Evolutionary conservation across 2,329 filamentous ascomycete species (phyloP), one percentile per base, ranked within the genome.

Genomic region (Coleophoma crateriformis): DNA sequence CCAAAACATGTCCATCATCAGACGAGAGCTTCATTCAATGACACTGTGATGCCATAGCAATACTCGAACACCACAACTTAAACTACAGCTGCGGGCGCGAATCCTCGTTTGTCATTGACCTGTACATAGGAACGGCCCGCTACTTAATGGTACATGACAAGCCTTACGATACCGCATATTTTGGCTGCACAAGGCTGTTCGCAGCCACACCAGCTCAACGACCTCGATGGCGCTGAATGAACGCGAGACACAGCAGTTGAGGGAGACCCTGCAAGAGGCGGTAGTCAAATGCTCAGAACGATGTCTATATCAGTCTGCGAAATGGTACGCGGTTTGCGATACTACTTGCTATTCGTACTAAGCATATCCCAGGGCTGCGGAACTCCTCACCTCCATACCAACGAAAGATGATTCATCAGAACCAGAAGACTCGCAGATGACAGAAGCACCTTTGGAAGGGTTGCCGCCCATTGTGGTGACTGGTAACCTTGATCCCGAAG

Each of bases 231-330:
- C 71, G 51, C 71, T 84, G 52, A 80, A 72, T 50, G 69, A 76
- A 48, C 71, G 76, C 54, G 80, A 84, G 53, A 73, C 76, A 41
- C 70, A 73, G 46, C 85, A 63, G 43, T 51, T 66, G 37, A 54
- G 86, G 62, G 78, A 77, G 35, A 82, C 88, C 33, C 77, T 96
- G 40, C 89, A 95, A 66, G 86, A 90, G 62, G 90, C 92, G 32
- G 85, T 94, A 3, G 78, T 94, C 20, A 90, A 90, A 65, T 97
- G 91, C 71, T 95, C 90, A 1, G 94, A 99, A 66, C 78, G 94
- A 67, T 96, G 94, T 67, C 79, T 99, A 12, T 97, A 96, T 64
- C 91, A 96, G 62, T 94, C 92, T 7, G 86, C 94, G 27, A 97
- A 97, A 82, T 99, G 94, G 94, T 96, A 67, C 50, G 61, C 32